phyloP scores from a whole-genome alignment of 1,284 basidiomycete genomes.

The Coniophora puteana region DNA sequence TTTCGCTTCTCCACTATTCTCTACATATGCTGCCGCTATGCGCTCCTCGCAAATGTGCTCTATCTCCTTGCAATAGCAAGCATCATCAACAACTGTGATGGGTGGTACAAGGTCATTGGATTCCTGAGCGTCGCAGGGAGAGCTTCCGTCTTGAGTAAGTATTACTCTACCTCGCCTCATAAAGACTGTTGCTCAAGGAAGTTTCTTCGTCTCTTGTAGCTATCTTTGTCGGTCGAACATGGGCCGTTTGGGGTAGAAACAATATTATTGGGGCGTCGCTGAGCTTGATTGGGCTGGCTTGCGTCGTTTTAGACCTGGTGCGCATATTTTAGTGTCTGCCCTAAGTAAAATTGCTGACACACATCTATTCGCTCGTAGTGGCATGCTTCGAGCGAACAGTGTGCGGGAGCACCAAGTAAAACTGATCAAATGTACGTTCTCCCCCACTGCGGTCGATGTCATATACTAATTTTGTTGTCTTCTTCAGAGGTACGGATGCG shows the following conservation, averaged over 20 bases:
- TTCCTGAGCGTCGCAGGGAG: slow-evolving; percentile 30
- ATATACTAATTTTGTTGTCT: too few relatives aligned
- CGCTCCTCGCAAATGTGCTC: slow-evolving; percentile 29
- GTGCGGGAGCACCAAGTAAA: slow-evolving; percentile 7
- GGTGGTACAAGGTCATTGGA: slow-evolving; percentile 27
- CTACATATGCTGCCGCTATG: slow-evolving; percentile 34
- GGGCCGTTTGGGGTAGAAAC: slow-evolving; percentile 27
- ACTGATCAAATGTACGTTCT: not conserved
- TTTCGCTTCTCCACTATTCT: slow-evolving; percentile 29
- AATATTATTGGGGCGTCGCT: slow-evolving; percentile 21
- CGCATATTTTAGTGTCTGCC: slow-evolving; percentile 10
- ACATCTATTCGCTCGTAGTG: too few relatives aligned
- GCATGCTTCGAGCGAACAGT: slow-evolving; percentile 18
- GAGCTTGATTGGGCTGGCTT: slow-evolving; percentile 21
- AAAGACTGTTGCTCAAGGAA: not conserved
- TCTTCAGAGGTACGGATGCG: too few relatives aligned
- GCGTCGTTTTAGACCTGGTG: slow-evolving; percentile 28
- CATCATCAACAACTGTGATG: slow-evolving; percentile 27
- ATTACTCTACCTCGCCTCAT: not conserved
- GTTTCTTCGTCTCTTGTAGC: too few relatives aligned
- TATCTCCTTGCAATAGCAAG: slow-evolving; percentile 27
- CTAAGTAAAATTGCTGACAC: slow-evolving; percentile 14
- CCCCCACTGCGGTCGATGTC: too few relatives aligned
- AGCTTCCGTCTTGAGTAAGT: slow-evolving; percentile 28
- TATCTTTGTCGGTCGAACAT: slow-evolving; percentile 29